These are phyloP conservation scores for Fusarium sp. DNA, from an alignment of 2,329 filamentous ascomycete genomes.

Conservation along the genomic window DNA sequence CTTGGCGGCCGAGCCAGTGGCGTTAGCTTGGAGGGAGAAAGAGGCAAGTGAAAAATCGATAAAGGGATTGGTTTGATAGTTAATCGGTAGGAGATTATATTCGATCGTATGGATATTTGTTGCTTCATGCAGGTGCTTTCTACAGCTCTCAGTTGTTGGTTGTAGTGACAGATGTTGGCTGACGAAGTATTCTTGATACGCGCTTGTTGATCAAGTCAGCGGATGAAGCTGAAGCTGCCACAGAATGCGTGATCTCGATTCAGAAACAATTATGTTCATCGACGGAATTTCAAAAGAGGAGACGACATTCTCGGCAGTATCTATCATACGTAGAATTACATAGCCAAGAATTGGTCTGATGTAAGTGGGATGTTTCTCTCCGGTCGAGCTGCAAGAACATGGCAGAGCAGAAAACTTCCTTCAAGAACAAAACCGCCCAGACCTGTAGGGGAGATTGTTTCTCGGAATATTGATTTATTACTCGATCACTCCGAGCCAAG, in stretches of 20 bases:
- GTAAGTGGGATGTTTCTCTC: slow-evolving; percentile 37
- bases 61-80: slow-evolving; percentile 21
- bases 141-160: slow-evolving; percentile 1
- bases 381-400: slow-evolving; percentile 9
- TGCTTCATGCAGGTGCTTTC: slow-evolving; percentile 16
- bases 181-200: not conserved
- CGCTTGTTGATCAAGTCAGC: slow-evolving; percentile 7
- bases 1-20: slow-evolving; percentile 41
- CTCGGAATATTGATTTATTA: slow-evolving; percentile 5
- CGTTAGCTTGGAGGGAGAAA: slow-evolving; percentile 26
- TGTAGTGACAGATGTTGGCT: not conserved
- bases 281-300: slow-evolving; percentile 4
- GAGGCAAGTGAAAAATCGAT: slow-evolving; percentile 21
- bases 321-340: slow-evolving; percentile 13
- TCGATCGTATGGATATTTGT: slow-evolving; percentile 9
- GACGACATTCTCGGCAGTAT: not conserved
- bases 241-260: slow-evolving; percentile 4
- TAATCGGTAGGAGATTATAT: slow-evolving; percentile 17
- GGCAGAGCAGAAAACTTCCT: slow-evolving; percentile 13
- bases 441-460: slow-evolving; percentile 2
- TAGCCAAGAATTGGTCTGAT: slow-evolving; percentile 23
- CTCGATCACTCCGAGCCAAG: slow-evolving; percentile 36
- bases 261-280: not conserved
- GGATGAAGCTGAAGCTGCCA: slow-evolving; percentile 1
- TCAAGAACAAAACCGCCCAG: slow-evolving; percentile 18